Conservation (phyloP, 2,329 filamentous ascomycete genomes). For the Cercospora beticola region DNA sequence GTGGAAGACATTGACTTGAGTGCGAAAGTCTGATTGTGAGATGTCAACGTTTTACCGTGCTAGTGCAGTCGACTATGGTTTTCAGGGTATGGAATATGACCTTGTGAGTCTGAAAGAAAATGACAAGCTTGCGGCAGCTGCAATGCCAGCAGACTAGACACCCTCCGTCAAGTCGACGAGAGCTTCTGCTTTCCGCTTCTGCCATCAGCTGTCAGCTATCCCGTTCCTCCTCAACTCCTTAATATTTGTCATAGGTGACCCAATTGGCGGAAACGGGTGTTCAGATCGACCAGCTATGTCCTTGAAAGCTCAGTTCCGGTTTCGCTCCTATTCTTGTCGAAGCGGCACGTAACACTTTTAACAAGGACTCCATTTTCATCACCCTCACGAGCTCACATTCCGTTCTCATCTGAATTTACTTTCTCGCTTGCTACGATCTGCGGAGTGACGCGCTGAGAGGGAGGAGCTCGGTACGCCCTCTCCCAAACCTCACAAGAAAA, state of each 20-base stretch:
- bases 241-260: neutral
- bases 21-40: conserved; percentile 5
- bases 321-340: neutral
- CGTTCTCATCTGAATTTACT: neutral
- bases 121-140: neutral
- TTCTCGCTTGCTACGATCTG: neutral
- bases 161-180: neutral
- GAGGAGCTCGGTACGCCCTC: neutral
- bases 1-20: conserved; percentile 64
- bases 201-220: neutral
- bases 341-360: neutral
- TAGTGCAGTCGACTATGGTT: neutral
- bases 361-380: neutral
- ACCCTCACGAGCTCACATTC: neutral
- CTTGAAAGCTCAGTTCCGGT: neutral
- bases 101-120: neutral
- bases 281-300: no score
- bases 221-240: neutral
- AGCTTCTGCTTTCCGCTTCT: neutral
- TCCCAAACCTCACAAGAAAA: neutral
- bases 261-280: neutral
- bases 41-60: neutral
- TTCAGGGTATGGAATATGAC: no score
- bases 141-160: neutral
- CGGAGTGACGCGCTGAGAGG: neutral